Conservation (phyloP, 2,329 filamentous ascomycete genomes). For the Coniella vitis region DNA sequence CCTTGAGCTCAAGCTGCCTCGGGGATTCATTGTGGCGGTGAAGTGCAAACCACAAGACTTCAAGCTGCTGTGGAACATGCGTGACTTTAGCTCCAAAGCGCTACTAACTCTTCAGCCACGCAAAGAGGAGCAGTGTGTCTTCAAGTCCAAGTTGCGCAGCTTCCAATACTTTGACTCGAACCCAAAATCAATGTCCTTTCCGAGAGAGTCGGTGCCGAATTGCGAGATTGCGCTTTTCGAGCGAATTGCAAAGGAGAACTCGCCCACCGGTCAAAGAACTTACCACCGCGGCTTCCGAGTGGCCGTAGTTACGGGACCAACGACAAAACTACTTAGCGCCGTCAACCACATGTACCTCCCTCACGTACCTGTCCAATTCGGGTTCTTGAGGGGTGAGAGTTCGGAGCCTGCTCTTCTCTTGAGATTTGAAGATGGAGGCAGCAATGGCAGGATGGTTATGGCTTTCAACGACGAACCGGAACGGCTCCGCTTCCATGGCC, state of each 20-base stretch:
- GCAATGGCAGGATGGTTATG: conserved; percentile 66
- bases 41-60: conserved; percentile 73
- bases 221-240: conserved; percentile 75
- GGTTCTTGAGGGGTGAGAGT: conserved; percentile 66
- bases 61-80: conserved; percentile 71
- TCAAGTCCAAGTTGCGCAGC: conserved; percentile 60
- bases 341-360: conserved; percentile 64
- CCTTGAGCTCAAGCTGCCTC: conserved; percentile 64
- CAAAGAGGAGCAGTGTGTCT: conserved; percentile 62
- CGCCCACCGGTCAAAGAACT: conserved; percentile 64
- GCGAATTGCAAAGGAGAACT: conserved; percentile 57
- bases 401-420: conserved; percentile 64
- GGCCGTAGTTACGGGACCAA: conserved; percentile 69
- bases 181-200: conserved; percentile 64
- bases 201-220: conserved; percentile 62
- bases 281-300: conserved; percentile 76
- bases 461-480: conserved; percentile 71
- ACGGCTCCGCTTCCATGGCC: conserved; percentile 62
- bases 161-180: conserved; percentile 78
- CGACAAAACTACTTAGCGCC: conserved; percentile 69
- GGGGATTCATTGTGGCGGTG: conserved; percentile 67
- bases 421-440: conserved; percentile 58
- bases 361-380: conserved; percentile 66
- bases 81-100: conserved; percentile 75
- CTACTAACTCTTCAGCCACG: conserved; percentile 63